These are phyloP conservation scores for Discostella stelligeroides DNA, from an alignment of 108 stramenopile species.

Conservation along the genomic window DNA sequence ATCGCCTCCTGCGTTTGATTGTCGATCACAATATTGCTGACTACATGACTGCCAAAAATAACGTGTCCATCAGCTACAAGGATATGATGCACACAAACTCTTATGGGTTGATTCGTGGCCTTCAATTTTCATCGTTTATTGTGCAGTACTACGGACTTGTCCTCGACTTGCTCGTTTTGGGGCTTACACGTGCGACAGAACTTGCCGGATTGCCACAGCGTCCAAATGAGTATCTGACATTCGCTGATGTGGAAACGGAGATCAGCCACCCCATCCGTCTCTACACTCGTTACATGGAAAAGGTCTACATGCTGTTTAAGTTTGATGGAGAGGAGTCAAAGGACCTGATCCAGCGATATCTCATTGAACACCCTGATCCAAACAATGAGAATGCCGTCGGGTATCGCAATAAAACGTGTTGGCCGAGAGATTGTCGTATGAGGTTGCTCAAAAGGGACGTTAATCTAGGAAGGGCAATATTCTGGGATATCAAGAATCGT, in stretches of 20 bases:
- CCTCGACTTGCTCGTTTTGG: slow-evolving; percentile 94
- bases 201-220: slow-evolving; percentile 95
- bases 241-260: slow-evolving; percentile 96
- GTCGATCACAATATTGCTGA: slow-evolving; percentile 99
- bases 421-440: slow-evolving; percentile 99
- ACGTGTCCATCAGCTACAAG: slow-evolving; percentile 93
- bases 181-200: slow-evolving; percentile 96
- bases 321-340: slow-evolving; percentile 95
- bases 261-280: slow-evolving; percentile 95
- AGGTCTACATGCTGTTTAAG: slow-evolving; percentile 95
- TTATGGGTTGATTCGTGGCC: slow-evolving; percentile 96
- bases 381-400: slow-evolving; percentile 99
- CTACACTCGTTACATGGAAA: slow-evolving; percentile 98
- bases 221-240: slow-evolving; percentile 97
- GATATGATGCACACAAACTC: slow-evolving; percentile 99
- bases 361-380: slow-evolving; percentile 99
- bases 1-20: slow-evolving; percentile 95
- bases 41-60: slow-evolving; percentile 99
- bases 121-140: slow-evolving; percentile 96
- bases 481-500: slow-evolving; percentile 99
- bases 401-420: slow-evolving; percentile 99
- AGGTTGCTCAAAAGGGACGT: slow-evolving; percentile 98
- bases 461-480: slow-evolving; percentile 96
- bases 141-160: slow-evolving; percentile 99
- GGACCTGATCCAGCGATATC: slow-evolving; percentile 97